Conservation (phyloP, 1,284 basidiomycete species). For the Melanopsichium pennsylvanicum region DNA sequence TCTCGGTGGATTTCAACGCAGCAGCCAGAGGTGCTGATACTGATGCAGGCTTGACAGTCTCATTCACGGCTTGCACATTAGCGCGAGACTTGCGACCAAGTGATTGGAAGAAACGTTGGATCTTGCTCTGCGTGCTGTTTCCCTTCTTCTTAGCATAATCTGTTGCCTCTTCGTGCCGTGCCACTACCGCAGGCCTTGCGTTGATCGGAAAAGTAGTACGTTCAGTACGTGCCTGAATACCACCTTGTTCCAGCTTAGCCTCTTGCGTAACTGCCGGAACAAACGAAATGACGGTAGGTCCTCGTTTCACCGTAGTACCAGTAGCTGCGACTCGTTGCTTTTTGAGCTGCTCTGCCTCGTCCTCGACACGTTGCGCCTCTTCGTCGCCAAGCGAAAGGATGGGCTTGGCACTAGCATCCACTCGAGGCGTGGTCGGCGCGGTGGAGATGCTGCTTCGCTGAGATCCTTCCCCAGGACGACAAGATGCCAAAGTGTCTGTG, state of each 20-base stretch:
- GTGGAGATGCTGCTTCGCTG: constrained; percentile 19
- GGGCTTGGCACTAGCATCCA: constrained; percentile 7
- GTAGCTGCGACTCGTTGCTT: constrained; percentile 2
- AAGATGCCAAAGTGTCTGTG: constrained; percentile 13
- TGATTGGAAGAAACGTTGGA: constrained; percentile 34
- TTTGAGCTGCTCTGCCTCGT: constrained; percentile 23
- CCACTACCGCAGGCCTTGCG: no score
- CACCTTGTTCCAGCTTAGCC: background rate
- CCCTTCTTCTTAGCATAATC: constrained; percentile 3
- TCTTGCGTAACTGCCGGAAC: no score
- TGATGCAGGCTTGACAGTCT: background rate
- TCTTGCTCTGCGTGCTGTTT: constrained; percentile 23
- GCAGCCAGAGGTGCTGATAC: background rate
- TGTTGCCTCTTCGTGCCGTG: no score
- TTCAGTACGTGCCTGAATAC: background rate
- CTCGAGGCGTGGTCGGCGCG: constrained; percentile 24
- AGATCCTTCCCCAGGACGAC: background rate
- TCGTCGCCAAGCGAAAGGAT: constrained; percentile 35
- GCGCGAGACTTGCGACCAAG: constrained; percentile 17
- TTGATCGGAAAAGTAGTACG: background rate
- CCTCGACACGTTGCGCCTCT: constrained; percentile 33
- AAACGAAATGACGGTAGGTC: constrained; percentile 28
- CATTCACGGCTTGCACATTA: constrained; percentile 1
- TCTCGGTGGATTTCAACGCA: background rate
- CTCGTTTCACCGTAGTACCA: constrained; percentile 7